Percentiles rank a stretch among this genome's conserved stretches.
phyloP scores from a whole-genome alignment of 192 early-diverging fungal genomes.

The Gaertneriomyces sp. region DNA sequence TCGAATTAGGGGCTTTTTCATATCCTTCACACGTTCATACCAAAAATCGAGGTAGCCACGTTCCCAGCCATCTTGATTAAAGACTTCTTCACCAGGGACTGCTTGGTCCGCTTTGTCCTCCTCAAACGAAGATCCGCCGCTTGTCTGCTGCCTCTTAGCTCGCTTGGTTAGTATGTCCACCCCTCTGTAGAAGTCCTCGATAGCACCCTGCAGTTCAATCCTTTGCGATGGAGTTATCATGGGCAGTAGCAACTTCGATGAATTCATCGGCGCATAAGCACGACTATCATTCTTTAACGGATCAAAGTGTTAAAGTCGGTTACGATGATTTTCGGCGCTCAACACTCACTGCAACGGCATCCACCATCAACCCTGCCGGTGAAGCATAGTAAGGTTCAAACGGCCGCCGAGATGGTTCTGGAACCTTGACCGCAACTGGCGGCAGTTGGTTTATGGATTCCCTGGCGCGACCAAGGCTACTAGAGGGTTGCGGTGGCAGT shows the following conservation, averaged over 20 bases:
- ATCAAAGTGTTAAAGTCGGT: not conserved
- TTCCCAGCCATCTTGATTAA: conserved; percentile 18
- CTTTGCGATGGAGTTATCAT: not conserved
- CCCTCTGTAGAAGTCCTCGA: conserved; percentile 8
- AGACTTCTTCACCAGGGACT: not conserved
- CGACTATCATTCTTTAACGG: not conserved
- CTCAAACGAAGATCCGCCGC: not conserved
- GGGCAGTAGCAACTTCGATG: not conserved
- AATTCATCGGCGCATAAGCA: conserved; percentile 1
- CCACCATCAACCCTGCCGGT: conserved; percentile 16
- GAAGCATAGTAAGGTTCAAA: conserved; percentile 10
- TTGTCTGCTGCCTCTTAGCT: not conserved
- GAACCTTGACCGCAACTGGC: not conserved
- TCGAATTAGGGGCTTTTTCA: not conserved
- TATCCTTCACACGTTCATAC: not conserved
- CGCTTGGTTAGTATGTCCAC: not conserved
- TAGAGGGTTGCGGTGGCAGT: not conserved
- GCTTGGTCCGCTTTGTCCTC: no score
- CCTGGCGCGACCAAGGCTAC: not conserved
- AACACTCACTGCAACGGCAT: conserved; percentile 5
- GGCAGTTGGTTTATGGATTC: not conserved
- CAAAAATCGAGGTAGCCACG: conserved; percentile 18
- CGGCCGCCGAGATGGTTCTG: not conserved
- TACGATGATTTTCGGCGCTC: not conserved
- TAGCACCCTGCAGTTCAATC: conserved; percentile 6